Base-by-base conservation (phyloP, 2,329 filamentous ascomycete species). In the Torrubiellomyces zombiae region DNA sequence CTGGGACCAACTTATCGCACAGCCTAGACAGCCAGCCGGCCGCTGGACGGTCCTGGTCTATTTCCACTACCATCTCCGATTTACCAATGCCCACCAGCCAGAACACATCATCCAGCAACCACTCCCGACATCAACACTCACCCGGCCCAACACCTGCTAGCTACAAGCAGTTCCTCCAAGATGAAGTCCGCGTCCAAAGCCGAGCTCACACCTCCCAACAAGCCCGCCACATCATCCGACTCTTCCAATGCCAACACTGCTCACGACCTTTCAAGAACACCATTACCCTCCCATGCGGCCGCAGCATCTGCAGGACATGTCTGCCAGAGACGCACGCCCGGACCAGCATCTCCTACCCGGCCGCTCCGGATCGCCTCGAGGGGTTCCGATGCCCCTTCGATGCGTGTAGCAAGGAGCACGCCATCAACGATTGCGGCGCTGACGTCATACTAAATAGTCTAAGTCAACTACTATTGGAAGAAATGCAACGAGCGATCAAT, bases 261-360 rank as follows among this genome's bases (percentile, higher is more conserved):
- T 79, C 74, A 4, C 57, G 56, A 21, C 74, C 76, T 1, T 56
- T 89, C 16, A 58, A 53, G 22, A 59, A 68, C 7, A 79, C 83
- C 5, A 61, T 82, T 28, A 78, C 78, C 1, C 55, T 93, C 4
- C 82, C 83, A 5, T 94, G 85, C 45, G 82, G 83, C 15, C 69
- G 75, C 41, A 75, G 74, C 8, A 50, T 92, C 8, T 94, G 85
- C 52, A 71, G 65, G 39, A 47, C 49, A 24, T 94, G 85, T 48
- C 51, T 92, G 2, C 83, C 83, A 2, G 51, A 66, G 23, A 52
- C 71, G 3, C 66, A 75, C 38, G 47, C 60, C 10, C 67, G 82
- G 21, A 56, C 57, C 23, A 70, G 80, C 32, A 78, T 92, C 29
- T 76, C 80, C 2, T 92, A 86, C 46, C 82, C 81, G 1, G 70